Evolutionary conservation across 192 early-diverging fungal species (phyloP), one percentile per base, ranked within the genome.

Genomic region (Glomus cerebriforme): DNA sequence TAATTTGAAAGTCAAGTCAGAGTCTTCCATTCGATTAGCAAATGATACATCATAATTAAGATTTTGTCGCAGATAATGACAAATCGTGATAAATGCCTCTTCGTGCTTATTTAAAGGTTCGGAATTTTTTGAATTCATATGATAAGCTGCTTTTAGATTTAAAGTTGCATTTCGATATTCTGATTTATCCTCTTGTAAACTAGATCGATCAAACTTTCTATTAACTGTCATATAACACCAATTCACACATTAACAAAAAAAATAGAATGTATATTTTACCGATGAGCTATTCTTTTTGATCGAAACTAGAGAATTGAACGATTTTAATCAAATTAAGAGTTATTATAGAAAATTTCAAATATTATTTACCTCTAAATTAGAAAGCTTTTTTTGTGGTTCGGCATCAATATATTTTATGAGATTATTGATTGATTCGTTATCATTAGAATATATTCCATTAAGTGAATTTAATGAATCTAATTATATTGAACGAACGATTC

Each of bases 11-110:
- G 19, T 37, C 35, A 68, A 8, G 0, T 68, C 8, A n/a, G 66
- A 68, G 12, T 39, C n/a, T 7, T 22, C n/a, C 1, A 34, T 68
- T 35, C 66, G 34, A 68, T 39, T 31, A n/a, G 66, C 34, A 37
- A 68, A 68, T 37, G 66, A 68, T 39, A 17, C 10, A 22, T 43
- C n/a, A 10, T 68, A 68, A n/a, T 32, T 8, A 24, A 68, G 66
- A 35, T 68, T 68, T 68, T 17, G 32, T 9, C 66, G 66, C 6
- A 68, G 19, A 22, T 35, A 39, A 10, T 35, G 66, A 68, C 66
- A 68, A 39, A 68, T 68, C 2, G 34, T 68, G 34, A 68, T 35
- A 37, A 68, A 68, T n/a, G 66, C 31, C n/a, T 26, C 37, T 68
- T 68, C 66, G 24, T 68, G 66, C 17, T 68, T 68, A n/a, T 37